These are phyloP conservation scores for Tirmania nivea DNA, from an alignment of 495 filamentous ascomycete species.

Conservation along the genomic window DNA sequence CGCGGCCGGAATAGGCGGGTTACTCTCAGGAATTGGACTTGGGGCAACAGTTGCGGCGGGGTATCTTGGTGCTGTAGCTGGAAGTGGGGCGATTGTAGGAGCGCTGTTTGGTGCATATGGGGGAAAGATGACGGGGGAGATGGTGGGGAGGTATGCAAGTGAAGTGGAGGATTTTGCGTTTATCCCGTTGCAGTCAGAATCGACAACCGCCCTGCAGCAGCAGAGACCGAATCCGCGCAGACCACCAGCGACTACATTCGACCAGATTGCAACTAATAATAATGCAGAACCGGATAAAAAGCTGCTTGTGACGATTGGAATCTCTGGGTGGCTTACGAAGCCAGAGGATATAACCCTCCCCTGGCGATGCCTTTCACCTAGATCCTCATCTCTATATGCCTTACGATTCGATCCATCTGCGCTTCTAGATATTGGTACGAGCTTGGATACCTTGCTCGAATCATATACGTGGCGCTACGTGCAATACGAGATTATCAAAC, in stretches of 20 bases:
- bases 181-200: slow-evolving; percentile 38
- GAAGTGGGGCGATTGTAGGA: slow-evolving; percentile 56
- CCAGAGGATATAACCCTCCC: slow-evolving; percentile 46
- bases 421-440: slow-evolving; percentile 51
- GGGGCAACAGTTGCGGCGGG: slow-evolving; percentile 57
- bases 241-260: no score
- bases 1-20: slow-evolving; percentile 57
- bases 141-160: slow-evolving; percentile 70
- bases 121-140: slow-evolving; percentile 57
- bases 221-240: background rate
- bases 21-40: slow-evolving; percentile 63
- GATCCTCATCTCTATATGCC: slow-evolving; percentile 54
- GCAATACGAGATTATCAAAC: slow-evolving; percentile 52
- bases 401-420: slow-evolving; percentile 67
- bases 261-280: slow-evolving; percentile 1
- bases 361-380: slow-evolving; percentile 47
- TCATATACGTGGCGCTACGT: slow-evolving; percentile 58
- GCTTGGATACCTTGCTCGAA: slow-evolving; percentile 50
- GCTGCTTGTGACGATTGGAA: slow-evolving; percentile 59
- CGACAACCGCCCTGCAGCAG: background rate
- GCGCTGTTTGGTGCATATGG: slow-evolving; percentile 79
- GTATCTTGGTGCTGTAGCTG: slow-evolving; percentile 56
- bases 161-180: slow-evolving; percentile 84
- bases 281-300: slow-evolving; percentile 24
- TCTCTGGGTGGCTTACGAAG: slow-evolving; percentile 61